These are phyloP conservation scores for Ambrosiella cleistominuta DNA, from an alignment of 2,329 filamentous ascomycete species.

Conservation along the genomic window DNA sequence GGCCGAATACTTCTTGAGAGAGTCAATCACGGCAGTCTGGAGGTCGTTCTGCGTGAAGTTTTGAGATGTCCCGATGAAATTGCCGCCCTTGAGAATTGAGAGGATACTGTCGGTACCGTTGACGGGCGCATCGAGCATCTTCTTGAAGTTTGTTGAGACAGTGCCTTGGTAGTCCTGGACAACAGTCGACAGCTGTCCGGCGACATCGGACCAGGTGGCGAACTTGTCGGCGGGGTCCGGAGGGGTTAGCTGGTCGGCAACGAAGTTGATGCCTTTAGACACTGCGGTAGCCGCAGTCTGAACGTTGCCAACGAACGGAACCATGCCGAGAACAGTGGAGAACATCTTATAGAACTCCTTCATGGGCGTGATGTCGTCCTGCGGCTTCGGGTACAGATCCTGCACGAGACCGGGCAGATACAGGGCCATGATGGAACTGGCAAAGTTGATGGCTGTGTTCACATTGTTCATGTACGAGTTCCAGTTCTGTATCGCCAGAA, in stretches of 20 bases:
- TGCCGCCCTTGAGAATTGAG: slow-evolving; percentile 6
- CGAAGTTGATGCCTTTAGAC: not conserved
- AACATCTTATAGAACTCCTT: slow-evolving; percentile 12
- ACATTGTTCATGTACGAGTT: slow-evolving; percentile 15
- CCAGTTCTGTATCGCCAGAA: slow-evolving; percentile 14
- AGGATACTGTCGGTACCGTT: slow-evolving; percentile 7
- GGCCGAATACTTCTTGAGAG: slow-evolving; percentile 8
- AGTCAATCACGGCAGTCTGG: slow-evolving; percentile 6
- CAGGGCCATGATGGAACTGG: slow-evolving; percentile 13
- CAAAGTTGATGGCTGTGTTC: slow-evolving; percentile 13
- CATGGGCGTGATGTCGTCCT: slow-evolving; percentile 10
- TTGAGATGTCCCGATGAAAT: slow-evolving; percentile 12
- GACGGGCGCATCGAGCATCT: slow-evolving; percentile 11
- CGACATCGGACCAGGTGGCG: slow-evolving; percentile 8
- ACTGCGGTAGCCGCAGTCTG: not conserved
- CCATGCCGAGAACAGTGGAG: slow-evolving; percentile 6
- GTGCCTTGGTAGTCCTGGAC: slow-evolving; percentile 11
- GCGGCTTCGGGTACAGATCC: slow-evolving; percentile 13
- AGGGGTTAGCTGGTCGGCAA: slow-evolving; percentile 1
- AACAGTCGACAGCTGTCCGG: slow-evolving; percentile 3
- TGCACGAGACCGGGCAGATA: slow-evolving; percentile 12
- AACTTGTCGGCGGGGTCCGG: slow-evolving; percentile 4
- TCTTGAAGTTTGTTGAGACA: slow-evolving; percentile 7
- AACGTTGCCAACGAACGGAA: slow-evolving; percentile 12
- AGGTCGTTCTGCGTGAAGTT: slow-evolving; percentile 14